Evolutionary conservation across 169 alveolate genomes (phyloP).

Genomic region (Eimeria sp.): DNA sequence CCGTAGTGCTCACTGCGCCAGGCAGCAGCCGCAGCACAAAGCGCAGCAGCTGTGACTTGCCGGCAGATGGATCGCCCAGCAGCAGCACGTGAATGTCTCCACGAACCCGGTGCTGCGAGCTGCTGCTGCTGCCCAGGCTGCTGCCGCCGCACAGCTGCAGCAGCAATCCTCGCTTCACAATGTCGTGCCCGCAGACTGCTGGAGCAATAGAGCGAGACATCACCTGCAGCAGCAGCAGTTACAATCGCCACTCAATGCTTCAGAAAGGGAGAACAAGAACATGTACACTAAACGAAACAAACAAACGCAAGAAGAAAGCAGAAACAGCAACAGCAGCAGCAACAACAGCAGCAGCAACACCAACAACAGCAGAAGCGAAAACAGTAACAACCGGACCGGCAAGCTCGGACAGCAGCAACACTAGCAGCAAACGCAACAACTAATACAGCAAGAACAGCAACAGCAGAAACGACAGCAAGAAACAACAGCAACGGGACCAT

Average conservation of each 20-base stretch:
- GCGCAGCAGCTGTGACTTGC: constrained; percentile 99
- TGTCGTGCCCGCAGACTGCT: constrained; percentile 98
- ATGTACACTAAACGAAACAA: too few species aligned
- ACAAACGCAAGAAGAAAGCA: background rate
- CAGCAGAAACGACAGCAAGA: too few species aligned
- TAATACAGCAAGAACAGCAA: too few species aligned
- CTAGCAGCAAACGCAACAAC: background rate
- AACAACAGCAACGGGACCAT: too few species aligned
- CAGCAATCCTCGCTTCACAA: constrained; percentile 96
- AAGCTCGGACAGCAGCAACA: background rate
- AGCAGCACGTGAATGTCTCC: constrained; percentile 99
- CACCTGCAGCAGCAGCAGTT: constrained; percentile 69
- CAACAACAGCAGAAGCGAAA: background rate
- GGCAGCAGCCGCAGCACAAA: constrained; percentile 97
- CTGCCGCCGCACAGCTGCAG: constrained; percentile 97
- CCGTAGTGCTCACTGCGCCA: constrained; percentile 98
- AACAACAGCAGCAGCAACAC: background rate
- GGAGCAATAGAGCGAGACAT: constrained; percentile 98
- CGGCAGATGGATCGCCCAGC: constrained; percentile 95
- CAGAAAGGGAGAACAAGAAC: too few species aligned
- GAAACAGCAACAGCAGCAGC: background rate
- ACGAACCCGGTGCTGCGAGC: constrained; percentile 88
- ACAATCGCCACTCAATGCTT: too few species aligned
- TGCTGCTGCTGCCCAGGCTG: constrained; percentile 82
- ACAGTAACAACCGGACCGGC: background rate